Base-by-base conservation (phyloP, 257 asterid species). In the Schizonepeta tenuifolia region DNA sequence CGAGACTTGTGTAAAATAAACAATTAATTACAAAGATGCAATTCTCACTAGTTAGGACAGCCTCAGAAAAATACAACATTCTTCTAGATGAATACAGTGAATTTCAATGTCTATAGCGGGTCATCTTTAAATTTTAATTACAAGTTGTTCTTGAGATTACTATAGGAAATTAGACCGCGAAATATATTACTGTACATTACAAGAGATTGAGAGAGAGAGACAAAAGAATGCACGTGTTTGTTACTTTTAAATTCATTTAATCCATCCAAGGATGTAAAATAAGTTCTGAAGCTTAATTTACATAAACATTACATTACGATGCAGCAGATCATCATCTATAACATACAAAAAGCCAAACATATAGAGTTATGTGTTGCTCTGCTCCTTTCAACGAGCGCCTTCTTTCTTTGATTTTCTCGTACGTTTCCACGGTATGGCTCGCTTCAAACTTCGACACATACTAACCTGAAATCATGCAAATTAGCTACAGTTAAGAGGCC, bases 391-490 rank as follows among this genome's bases (percentile, higher is more conserved):
- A 56, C 2, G 20, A 0, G 55, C 10, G 66, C 49, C 36, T 13
- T 72, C 62, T 17, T 68, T 72, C 67, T 68, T 72, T 6, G 79
- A 54, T 63, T 72, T 72, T 68, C 73, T 76, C 0, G 54, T 28
- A 38, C 77, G 71, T 65, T 68, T 80, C 84, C 84, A 80, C 22
- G 81, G 65, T 9, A 76, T 41, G 26, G 69, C 84, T 9, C 72
- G 75, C 79, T 80, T 80, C 35, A 80, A 58, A 56, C 79, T 35
- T 55, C 61, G 70, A 62, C 36, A 74, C 65, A 80, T 9, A 35
- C 47, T 68, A 13, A 9, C 80, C 83, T 79, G 78, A 5, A 63
- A 62, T 15, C 12, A 57, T 35, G 55, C 47, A 56, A 14, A 46
- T 35, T 6, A 50, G 50, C 43, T 21, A 20, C 38, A 60, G 20